Evolutionary conservation across 2,329 filamentous ascomycete species (phyloP), one percentile per base, ranked within the genome.

Genomic region (Botrytis fragariae): DNA sequence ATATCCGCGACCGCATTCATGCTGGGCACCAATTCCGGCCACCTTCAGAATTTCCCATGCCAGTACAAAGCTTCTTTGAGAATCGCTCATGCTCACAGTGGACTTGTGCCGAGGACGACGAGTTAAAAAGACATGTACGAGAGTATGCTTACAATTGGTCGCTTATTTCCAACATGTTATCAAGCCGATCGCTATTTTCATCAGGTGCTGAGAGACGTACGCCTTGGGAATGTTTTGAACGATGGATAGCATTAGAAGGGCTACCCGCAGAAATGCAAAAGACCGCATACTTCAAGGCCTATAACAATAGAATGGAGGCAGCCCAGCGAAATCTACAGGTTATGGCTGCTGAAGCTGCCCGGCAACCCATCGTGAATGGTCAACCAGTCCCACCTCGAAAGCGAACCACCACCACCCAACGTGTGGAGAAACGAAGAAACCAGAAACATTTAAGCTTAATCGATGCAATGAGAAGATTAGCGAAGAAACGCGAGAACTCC

Each of bases 121-220:
- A 97, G 82, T 86, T 99, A 10, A 91, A 93, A 71, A 88, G 87
- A 63, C 86, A 97, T 59, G 96, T 98, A 29, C 92, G 94, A 78
- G 94, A 98, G 76, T 97, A 96, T 80, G 94, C 94, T 0, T 98
- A 98, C 84, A 99, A 99, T 79, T 99, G 96, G 96, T 97, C 94
- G 4, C 86, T 99, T 8, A 97, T 98, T 71, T 93, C 95, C 1
- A 93, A 89, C 77, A 91, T 95, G 74, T 85, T 98, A 71, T 87
- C 90, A 2, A 87, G 92, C 25, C 90, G 89, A 70, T 97, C 94
- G 0, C 81, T 90, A 22, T 97, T 94, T 79, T 88, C 90, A n/a
- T 95, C 95, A 32, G 94, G 93, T 2, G 90, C 94, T 18, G 95
- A 98, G 81, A 89, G 96, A 75, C 89, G 96, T 65, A 98, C 95